Evolutionary conservation across 805 yeast species (phyloP).

Genomic region (Cyberlindnera petersonii): DNA sequence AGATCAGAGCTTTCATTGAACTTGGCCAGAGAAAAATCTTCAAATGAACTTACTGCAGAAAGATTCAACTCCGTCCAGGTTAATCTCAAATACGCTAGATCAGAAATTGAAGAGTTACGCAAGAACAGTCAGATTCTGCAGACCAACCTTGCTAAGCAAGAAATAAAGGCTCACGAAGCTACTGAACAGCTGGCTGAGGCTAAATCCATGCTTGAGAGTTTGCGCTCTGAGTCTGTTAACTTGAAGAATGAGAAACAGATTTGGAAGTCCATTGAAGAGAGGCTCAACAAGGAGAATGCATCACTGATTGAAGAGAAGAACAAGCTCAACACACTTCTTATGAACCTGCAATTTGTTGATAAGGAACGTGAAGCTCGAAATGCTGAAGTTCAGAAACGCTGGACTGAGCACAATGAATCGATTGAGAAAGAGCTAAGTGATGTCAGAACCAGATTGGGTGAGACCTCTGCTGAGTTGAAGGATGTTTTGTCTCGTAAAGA

Average conservation of each 20-base stretch:
- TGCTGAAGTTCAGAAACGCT: constrained; percentile 45
- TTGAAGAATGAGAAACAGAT: constrained; percentile 52
- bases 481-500: constrained; percentile 52
- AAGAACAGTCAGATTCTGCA: constrained; percentile 38
- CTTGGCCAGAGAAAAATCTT: constrained; percentile 51
- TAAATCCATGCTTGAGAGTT: constrained; percentile 41
- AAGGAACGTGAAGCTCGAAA: constrained; percentile 56
- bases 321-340: constrained; percentile 51
- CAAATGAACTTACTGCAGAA: constrained; percentile 50
- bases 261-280: constrained; percentile 44
- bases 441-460: constrained; percentile 43
- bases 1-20: constrained; percentile 46
- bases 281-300: constrained; percentile 49
- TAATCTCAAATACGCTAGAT: constrained; percentile 36
- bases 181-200: constrained; percentile 54
- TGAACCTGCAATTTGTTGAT: constrained; percentile 56
- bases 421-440: constrained; percentile 44
- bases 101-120: constrained; percentile 45
- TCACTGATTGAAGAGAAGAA: constrained; percentile 55
- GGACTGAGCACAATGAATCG: constrained; percentile 45
- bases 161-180: constrained; percentile 41
- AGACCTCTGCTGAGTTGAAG: constrained; percentile 48
- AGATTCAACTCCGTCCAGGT: constrained; percentile 41
- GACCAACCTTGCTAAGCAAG: constrained; percentile 43
- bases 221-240: constrained; percentile 43